Evolutionary conservation across 176 grass and related monocot species (phyloP).

Genomic region (Juncus effusus): DNA sequence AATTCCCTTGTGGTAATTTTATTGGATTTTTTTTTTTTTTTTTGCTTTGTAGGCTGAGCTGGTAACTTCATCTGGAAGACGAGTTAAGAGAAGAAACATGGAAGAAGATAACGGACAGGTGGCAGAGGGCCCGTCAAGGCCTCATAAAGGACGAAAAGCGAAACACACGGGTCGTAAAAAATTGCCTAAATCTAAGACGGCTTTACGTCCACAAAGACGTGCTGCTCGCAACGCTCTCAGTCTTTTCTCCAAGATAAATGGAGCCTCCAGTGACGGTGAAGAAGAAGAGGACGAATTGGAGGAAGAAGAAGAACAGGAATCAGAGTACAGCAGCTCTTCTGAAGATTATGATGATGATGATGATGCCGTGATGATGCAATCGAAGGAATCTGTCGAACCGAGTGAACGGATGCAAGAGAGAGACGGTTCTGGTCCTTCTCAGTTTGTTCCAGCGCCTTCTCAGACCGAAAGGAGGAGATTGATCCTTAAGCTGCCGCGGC

Average conservation of each 20-base stretch:
- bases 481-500: constrained; percentile 65
- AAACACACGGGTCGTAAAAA: constrained; percentile 53
- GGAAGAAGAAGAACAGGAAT: constrained; percentile 55
- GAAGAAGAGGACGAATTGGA: constrained; percentile 51
- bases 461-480: constrained; percentile 43
- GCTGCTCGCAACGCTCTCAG: constrained; percentile 75
- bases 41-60: constrained; percentile 50
- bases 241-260: constrained; percentile 75
- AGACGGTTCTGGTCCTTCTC: constrained; percentile 35
- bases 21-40: constrained; percentile 8
- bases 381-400: constrained; percentile 29
- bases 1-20: background rate
- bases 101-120: constrained; percentile 58
- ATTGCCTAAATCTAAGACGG: constrained; percentile 61
- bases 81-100: constrained; percentile 71
- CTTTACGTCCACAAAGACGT: constrained; percentile 68
- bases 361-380: background rate
- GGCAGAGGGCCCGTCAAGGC: constrained; percentile 40
- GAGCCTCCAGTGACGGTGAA: constrained; percentile 56
- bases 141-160: constrained; percentile 51
- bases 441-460: constrained; percentile 54
- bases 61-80: constrained; percentile 88
- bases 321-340: constrained; percentile 47
- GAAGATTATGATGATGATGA: constrained; percentile 29
- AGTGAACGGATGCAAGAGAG: constrained; percentile 32